Evolutionary conservation across 2,329 filamentous ascomycete genomes (phyloP).

Genomic region (Colletotrichum ledebouriae): DNA sequence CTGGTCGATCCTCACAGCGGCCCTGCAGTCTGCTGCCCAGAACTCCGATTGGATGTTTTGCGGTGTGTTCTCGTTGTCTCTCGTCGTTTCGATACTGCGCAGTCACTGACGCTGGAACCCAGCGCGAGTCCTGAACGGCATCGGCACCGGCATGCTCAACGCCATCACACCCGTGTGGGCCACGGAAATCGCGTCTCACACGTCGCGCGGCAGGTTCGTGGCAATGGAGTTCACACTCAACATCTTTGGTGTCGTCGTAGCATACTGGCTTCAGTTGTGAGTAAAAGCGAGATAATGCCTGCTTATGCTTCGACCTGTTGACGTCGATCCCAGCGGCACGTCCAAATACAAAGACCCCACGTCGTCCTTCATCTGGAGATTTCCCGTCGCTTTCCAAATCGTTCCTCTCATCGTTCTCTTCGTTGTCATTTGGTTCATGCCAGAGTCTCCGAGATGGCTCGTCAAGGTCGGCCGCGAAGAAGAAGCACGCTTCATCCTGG

Average conservation of each 20-base stretch:
- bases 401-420: slow-evolving; percentile 72
- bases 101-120: neutral
- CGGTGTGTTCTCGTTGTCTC: slow-evolving; percentile 2
- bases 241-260: slow-evolving; percentile 51
- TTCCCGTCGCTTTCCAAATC: slow-evolving; percentile 79
- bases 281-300: slow-evolving; percentile 10
- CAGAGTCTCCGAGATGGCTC: slow-evolving; percentile 77
- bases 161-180: slow-evolving; percentile 80
- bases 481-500: slow-evolving; percentile 76
- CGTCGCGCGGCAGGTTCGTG: slow-evolving; percentile 76
- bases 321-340: slow-evolving; percentile 40
- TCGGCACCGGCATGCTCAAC: slow-evolving; percentile 78
- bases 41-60: slow-evolving; percentile 79
- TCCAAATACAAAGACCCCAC: slow-evolving; percentile 61
- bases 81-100: neutral
- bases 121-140: slow-evolving; percentile 72
- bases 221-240: slow-evolving; percentile 81
- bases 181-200: slow-evolving; percentile 77
- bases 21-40: slow-evolving; percentile 74
- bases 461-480: slow-evolving; percentile 75
- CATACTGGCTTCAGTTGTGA: slow-evolving; percentile 70
- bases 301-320: neutral
- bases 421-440: slow-evolving; percentile 73
- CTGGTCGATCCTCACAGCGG: slow-evolving; percentile 72
- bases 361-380: slow-evolving; percentile 74